Evolutionary conservation across 2,329 filamentous ascomycete genomes (phyloP).

Genomic region (Ophiosphaerella herpotricha): DNA sequence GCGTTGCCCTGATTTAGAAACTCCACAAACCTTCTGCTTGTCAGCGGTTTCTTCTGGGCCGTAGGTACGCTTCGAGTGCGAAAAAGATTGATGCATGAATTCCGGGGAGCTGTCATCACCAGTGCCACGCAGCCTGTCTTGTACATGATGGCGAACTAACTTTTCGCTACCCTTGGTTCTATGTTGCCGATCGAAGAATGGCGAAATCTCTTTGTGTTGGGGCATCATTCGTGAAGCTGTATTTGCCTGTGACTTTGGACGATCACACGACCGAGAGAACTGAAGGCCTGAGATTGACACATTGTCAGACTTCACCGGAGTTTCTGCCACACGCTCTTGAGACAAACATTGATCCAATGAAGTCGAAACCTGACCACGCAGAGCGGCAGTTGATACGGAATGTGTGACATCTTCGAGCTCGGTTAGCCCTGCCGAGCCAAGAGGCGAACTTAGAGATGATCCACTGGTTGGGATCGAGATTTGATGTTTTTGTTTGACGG

Average conservation of each 20-base stretch:
- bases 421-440: neutral
- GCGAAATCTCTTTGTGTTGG: slow-evolving; percentile 1
- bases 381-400: neutral
- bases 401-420: neutral
- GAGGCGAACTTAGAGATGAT: neutral
- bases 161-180: neutral
- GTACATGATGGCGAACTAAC: neutral
- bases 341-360: neutral
- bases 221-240: slow-evolving; percentile 37
- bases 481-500: neutral
- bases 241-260: slow-evolving; percentile 39
- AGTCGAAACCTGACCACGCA: too few relatives aligned
- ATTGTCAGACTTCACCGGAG: neutral
- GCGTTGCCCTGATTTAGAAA: neutral
- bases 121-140: neutral
- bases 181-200: neutral
- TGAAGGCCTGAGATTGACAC: slow-evolving; percentile 1
- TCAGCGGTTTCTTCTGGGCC: neutral
- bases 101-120: neutral
- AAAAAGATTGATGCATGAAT: neutral
- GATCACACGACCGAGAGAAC: slow-evolving; percentile 16
- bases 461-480: neutral
- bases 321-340: neutral
- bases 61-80: slow-evolving; percentile 3
- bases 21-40: neutral